Conservation (phyloP, 805 yeast genomes). For the Candida caryicola region DNA sequence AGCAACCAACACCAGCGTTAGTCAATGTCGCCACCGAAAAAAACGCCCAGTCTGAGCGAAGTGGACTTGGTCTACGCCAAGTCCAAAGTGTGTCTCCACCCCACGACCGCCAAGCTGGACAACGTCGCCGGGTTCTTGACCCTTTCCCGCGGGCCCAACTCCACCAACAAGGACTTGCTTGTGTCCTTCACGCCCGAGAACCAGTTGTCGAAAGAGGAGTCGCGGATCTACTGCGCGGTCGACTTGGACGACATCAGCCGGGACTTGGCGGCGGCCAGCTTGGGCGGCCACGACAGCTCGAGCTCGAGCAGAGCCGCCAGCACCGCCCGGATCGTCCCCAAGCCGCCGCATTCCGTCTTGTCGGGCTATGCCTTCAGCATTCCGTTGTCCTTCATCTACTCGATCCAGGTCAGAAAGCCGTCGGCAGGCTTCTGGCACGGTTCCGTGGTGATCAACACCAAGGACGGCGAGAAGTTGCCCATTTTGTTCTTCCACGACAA, state of each 20-base stretch:
- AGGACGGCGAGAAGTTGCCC: slow-evolving; percentile 68
- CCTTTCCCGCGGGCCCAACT: slow-evolving; percentile 52
- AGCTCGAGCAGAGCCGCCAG: not conserved
- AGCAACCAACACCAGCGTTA: no score
- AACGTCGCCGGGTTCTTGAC: slow-evolving; percentile 78
- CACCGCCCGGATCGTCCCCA: slow-evolving; percentile 30
- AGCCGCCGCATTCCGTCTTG: slow-evolving; percentile 52
- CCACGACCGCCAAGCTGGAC: slow-evolving; percentile 67
- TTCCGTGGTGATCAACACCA: slow-evolving; percentile 70
- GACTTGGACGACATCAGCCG: slow-evolving; percentile 41
- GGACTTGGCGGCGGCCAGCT: slow-evolving; percentile 19
- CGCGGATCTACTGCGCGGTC: slow-evolving; percentile 44
- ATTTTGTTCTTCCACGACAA: slow-evolving; percentile 91
- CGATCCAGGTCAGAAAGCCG: slow-evolving; percentile 82
- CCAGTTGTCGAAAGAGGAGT: slow-evolving; percentile 44
- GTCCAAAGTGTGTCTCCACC: slow-evolving; percentile 81
- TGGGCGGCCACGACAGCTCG: slow-evolving; percentile 9
- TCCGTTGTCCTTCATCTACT: slow-evolving; percentile 59
- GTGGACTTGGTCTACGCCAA: slow-evolving; percentile 53
- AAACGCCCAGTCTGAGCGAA: slow-evolving; percentile 22
- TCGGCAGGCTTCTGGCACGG: slow-evolving; percentile 92
- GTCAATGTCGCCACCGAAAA: slow-evolving; percentile 1
- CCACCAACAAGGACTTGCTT: slow-evolving; percentile 53
- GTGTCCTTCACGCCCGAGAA: slow-evolving; percentile 70
- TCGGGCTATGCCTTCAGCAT: slow-evolving; percentile 69